These are phyloP conservation scores for Exsudoporus frostii DNA, from an alignment of 768 basidiomycete genomes.

Conservation along the genomic window DNA sequence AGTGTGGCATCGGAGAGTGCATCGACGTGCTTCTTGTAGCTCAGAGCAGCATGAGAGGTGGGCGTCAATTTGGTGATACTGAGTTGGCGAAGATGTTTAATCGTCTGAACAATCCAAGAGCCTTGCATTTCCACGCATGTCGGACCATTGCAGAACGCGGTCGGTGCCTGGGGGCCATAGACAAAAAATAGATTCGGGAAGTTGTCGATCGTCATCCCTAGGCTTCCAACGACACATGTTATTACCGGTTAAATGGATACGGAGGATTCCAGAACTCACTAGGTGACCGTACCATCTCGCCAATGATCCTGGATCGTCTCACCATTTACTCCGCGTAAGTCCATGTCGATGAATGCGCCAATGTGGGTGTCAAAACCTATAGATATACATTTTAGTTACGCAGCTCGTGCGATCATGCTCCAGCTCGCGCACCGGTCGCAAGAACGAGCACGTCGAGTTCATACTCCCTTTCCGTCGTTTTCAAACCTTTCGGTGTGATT, in stretches of 20 bases:
- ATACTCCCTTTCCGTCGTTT: constrained; percentile 4
- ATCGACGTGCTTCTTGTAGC: constrained; percentile 7
- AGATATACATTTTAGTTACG: not conserved
- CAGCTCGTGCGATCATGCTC: not conserved
- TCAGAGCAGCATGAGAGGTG: constrained; percentile 5
- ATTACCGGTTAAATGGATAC: too few species aligned
- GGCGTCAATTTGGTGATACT: constrained; percentile 11
- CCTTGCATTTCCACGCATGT: constrained; percentile 9
- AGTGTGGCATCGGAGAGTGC: constrained; percentile 2
- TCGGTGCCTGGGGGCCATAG: constrained; percentile 16
- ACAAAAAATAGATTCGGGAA: constrained; percentile 16
- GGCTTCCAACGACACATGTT: not conserved
- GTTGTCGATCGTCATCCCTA: constrained; percentile 14
- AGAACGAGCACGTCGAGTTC: constrained; percentile 10
- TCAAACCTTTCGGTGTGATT: constrained; percentile 6
- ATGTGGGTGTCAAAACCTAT: not conserved
- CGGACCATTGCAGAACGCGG: constrained; percentile 4
- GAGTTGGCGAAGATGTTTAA: constrained; percentile 5
- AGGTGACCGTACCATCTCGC: constrained; percentile 12
- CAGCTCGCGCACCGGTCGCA: constrained; percentile 1
- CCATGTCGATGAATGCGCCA: constrained; percentile 5
- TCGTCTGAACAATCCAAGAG: constrained; percentile 10
- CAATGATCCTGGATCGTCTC: constrained; percentile 17
- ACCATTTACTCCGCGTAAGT: constrained; percentile 9
- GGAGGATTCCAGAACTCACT: constrained; percentile 1